These are phyloP conservation scores for Flueggea neowawraea DNA, from an alignment of 441 rosid genomes.

Conservation along the genomic window DNA sequence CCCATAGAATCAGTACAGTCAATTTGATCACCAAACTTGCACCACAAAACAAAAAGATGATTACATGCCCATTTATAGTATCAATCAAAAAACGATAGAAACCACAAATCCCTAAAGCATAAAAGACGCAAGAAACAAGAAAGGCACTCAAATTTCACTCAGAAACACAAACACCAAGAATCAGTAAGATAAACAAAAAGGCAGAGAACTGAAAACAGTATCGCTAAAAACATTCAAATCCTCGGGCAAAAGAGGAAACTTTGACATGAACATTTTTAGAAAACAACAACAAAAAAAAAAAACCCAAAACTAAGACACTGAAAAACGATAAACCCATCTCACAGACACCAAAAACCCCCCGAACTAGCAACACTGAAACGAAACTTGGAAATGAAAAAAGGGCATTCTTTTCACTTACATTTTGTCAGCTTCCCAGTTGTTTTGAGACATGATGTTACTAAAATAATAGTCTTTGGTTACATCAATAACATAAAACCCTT, in stretches of 20 bases:
- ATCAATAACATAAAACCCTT: too few species aligned
- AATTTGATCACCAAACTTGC: too few species aligned
- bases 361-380: neutral
- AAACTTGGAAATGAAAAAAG: neutral
- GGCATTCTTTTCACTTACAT: constrained; percentile 16
- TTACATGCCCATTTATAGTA: too few species aligned
- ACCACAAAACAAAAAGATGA: too few species aligned
- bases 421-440: constrained; percentile 35
- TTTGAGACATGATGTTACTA: constrained; percentile 2
- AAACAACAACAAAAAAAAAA: neutral
- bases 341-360: neutral
- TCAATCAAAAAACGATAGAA: too few species aligned
- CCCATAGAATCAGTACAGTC: too few species aligned
- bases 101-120: too few species aligned
- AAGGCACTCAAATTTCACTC: too few species aligned
- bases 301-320: neutral
- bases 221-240: too few species aligned
- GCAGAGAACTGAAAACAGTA: neutral
- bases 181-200: neutral
- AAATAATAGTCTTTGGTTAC: too few species aligned
- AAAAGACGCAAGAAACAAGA: too few species aligned
- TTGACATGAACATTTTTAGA: neutral
- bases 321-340: neutral
- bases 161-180: too few species aligned
- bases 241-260: constrained; percentile 3